These are phyloP conservation scores for Aphanomyces euteiches DNA, from an alignment of 352 stramenopile genomes.

Conservation along the genomic window DNA sequence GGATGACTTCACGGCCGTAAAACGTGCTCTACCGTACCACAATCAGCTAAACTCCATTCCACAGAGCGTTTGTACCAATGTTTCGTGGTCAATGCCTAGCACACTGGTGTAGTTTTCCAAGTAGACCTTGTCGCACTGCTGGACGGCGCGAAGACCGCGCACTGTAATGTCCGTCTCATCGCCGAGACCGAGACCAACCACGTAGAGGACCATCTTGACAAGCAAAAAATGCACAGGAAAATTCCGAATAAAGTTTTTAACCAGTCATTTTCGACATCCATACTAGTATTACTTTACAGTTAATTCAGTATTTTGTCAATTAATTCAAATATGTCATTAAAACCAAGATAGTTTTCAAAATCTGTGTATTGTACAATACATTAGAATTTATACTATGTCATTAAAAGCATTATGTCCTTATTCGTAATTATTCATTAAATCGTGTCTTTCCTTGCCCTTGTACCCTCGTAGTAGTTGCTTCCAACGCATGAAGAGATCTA, in stretches of 20 bases:
- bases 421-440: not conserved
- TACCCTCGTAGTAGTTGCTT: no score
- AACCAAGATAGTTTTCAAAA: not conserved
- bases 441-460: no score
- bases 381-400: no score
- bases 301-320: not conserved
- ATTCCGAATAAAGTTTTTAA: not conserved
- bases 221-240: no score
- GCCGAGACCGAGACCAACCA: conserved; percentile 96
- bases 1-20: conserved; percentile 89
- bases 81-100: conserved; percentile 85
- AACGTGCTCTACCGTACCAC: conserved; percentile 71
- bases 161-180: conserved; percentile 99
- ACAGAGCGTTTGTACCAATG: conserved; percentile 52
- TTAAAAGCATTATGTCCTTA: no score
- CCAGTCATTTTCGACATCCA: not conserved
- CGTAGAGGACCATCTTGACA: conserved; percentile 83
- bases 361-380: no score
- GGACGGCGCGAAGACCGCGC: conserved; percentile 93
- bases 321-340: not conserved
- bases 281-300: no score
- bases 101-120: conserved; percentile 98
- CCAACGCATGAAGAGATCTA: no score
- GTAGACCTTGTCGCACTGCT: conserved; percentile 93
- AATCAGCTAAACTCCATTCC: not conserved